These are phyloP conservation scores for Kwoniella dejecticola DNA, from an alignment of 768 basidiomycete species.

Conservation along the genomic window DNA sequence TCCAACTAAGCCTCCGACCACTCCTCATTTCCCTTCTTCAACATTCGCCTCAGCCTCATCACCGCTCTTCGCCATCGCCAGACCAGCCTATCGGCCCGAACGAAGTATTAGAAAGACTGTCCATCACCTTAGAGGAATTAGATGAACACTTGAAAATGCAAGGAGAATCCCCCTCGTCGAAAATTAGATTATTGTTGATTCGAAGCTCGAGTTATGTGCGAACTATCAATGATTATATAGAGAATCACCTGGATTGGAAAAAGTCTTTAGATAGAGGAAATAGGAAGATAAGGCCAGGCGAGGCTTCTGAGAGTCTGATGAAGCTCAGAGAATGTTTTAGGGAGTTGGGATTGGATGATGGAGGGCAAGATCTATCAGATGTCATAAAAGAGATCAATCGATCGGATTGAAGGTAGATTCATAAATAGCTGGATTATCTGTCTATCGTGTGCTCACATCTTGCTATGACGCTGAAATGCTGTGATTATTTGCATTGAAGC, in stretches of 20 bases:
- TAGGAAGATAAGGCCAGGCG: slow-evolving; percentile 16
- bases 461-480: too few species aligned
- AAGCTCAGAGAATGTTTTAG: neutral
- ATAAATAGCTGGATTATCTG: neutral
- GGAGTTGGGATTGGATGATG: slow-evolving; percentile 4
- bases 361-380: neutral
- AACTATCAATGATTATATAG: slow-evolving; percentile 10
- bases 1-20: slow-evolving; percentile 10
- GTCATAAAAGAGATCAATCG: slow-evolving; percentile 5
- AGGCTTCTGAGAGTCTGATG: neutral
- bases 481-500: too few species aligned
- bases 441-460: neutral
- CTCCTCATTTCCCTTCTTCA: neutral
- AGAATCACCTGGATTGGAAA: neutral
- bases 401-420: neutral
- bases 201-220: neutral
- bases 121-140: too few species aligned
- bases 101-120: too few species aligned
- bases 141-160: too few species aligned
- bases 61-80: neutral
- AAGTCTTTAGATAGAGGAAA: neutral
- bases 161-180: neutral
- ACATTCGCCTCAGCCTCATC: neutral
- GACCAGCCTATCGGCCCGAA: neutral
- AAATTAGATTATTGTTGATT: neutral